Base-by-base conservation (phyloP, 2,329 filamentous ascomycete species). In the Ophiocordyceps camponoti-saundersi region DNA sequence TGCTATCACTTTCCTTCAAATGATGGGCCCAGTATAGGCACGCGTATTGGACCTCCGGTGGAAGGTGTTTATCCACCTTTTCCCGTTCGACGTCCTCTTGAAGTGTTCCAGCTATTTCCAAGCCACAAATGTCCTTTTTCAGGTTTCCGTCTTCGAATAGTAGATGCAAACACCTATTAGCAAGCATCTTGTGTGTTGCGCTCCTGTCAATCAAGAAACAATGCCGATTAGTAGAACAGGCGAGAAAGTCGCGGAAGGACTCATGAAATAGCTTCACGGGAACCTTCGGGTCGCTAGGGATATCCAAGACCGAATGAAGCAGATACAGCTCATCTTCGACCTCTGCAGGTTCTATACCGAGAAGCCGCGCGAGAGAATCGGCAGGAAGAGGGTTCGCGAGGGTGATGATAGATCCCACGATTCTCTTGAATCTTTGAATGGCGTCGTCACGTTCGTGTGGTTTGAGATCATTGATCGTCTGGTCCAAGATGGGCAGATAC, bases 11-110 rank as follows among this genome's bases (percentile, higher is more conserved):
- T 29, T 55, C 45, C 11, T 42, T 50, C 10, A 59, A 42, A 51
- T 68, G 64, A 45, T 60, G 16, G 1, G 52, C 43, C 53, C 62
- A 70, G 49, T 67, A 65, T 2, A 53, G 55, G 50, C 61, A 67
- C 15, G 63, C 64, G 54, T 66, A 70, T 47, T 55, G 53, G 12
- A 65, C 32, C 8, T 56, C 44, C 10, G 57, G 50, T 21, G 51
- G 26, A 21, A 53, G 7, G 20, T 4, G 42, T 11, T 15, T 15
- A 6, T 45, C 12, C 3, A 49, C 26, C 12, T 3, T 42, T 2
- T 41, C 15, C 6, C 3, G 10, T 3, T 41, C 34, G 8, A 46
- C 6, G 23, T 47, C 36, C 6, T 29, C 21, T 10, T 47, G 48
- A 15, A 41, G 15, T 0, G 6, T 50, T 0, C 47, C 51, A 7